Evolutionary conservation across 352 stramenopile species (phyloP), one percentile per base, ranked within the genome.

Genomic region (Elongisporangium undulatum): DNA sequence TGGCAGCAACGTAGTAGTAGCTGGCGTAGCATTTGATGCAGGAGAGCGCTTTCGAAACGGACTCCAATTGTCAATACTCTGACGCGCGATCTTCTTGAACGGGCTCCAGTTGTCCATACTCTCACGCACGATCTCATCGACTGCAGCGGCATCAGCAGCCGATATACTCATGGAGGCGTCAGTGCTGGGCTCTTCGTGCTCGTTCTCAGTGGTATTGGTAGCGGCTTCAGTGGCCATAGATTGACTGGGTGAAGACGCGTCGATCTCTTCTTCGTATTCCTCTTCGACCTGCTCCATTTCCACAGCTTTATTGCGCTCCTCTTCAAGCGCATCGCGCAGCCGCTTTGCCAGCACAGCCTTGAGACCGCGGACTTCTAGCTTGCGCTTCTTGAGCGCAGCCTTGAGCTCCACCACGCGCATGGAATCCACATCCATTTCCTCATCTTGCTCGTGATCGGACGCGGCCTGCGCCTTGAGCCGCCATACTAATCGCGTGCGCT

Each of bases 71-170:
- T 76, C 24, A 55, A 62, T 1, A 62, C 72, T 12, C 53, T 66
- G 0, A 74, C n/a, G 29, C 29, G 29, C 29, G 29, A 41, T 41
- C 15, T 67, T 69, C 9, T 59, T 52, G 17, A 62, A 66, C 26
- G 70, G 71, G 13, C 67, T 71, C 17, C 56, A 41, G 26, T 71
- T 61, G 17, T 71, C 68, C 2, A 62, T 29, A 41, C 81, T 90
- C 51, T 90, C 81, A 26, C 76, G 74, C 10, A 90, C 78, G 51
- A 90, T 87, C 53, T 90, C 80, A 50, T 74, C 70, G 23, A 17
- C 50, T 13, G 10, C 15, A 41, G 29, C 39, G 19, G 48, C 13
- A 38, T 55, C 58, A 16, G 51, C 51, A 15, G 21, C 26, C 16
- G 22, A 49, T 58, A 41, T 48, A 23, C 23, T 19, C n/a, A 23